Conservation (phyloP, 176 grass and related monocot genomes). For the Thinopyrum elongatum region DNA sequence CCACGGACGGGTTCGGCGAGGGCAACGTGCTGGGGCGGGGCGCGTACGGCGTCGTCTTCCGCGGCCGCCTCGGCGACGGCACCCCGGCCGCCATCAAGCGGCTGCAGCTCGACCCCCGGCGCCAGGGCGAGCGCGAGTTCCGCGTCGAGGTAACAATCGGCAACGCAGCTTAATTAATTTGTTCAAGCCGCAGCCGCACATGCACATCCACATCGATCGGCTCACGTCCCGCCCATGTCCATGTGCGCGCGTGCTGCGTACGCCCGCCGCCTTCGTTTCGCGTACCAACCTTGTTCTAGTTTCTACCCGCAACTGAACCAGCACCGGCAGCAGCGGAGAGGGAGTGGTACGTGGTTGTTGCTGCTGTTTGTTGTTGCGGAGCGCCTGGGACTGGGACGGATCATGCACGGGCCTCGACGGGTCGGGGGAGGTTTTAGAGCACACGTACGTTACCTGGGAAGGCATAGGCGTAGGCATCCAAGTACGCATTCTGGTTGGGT, state of each 20-base stretch:
- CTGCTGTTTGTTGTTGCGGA: neutral
- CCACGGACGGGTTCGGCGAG: constrained; percentile 84
- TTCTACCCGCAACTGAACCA: neutral
- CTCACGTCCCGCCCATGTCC: neutral
- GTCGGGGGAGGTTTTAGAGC: neutral
- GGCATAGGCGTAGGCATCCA: neutral
- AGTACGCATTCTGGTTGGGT: neutral
- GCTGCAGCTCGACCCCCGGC: constrained; percentile 68
- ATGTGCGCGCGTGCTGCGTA: neutral
- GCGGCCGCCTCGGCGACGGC: constrained; percentile 70
- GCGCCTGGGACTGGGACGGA: neutral
- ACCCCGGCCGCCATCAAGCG: constrained; percentile 87
- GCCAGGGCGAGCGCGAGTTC: constrained; percentile 93
- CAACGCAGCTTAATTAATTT: neutral
- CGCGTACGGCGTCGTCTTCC: constrained; percentile 61
- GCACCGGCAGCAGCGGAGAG: neutral
- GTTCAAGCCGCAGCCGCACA: neutral
- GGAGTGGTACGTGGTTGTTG: neutral
- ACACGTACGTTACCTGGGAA: constrained; percentile 19
- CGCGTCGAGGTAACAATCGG: constrained; percentile 58
- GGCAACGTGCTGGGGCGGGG: constrained; percentile 73
- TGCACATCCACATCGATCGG: constrained; percentile 19
- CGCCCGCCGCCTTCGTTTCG: neutral
- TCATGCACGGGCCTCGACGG: too few species aligned
- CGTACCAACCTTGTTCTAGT: neutral